Percentiles rank a stretch among this genome's conserved stretches.
These are phyloP conservation scores for Vigna hirtella DNA, from an alignment of 306 rosid genomes.

Conservation along the genomic window DNA sequence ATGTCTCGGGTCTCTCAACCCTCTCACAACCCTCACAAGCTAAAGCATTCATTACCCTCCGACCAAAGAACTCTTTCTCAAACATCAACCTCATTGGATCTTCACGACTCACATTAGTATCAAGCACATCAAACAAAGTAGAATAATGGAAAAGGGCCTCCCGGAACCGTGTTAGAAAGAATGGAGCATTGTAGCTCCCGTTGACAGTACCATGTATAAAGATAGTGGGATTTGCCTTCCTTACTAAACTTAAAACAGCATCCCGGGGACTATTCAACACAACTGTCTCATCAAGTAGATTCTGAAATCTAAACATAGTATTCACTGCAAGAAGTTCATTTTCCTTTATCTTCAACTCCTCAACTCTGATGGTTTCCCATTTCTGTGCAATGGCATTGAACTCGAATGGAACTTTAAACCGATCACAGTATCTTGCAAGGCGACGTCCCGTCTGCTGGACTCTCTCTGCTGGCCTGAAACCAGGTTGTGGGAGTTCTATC, in stretches of 20 bases:
- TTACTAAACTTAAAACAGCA: constrained; percentile 61
- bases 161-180: constrained; percentile 71
- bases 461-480: constrained; percentile 48
- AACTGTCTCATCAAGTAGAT: constrained; percentile 71
- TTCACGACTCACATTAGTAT: constrained; percentile 50
- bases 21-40: constrained; percentile 75
- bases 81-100: constrained; percentile 60
- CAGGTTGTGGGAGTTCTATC: constrained; percentile 66
- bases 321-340: constrained; percentile 64
- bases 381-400: constrained; percentile 67
- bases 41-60: constrained; percentile 58
- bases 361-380: constrained; percentile 64
- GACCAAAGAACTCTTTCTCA: constrained; percentile 65
- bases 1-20: constrained; percentile 47
- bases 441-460: constrained; percentile 56
- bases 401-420: constrained; percentile 58
- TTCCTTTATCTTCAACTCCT: constrained; percentile 58
- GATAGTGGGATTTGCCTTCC: constrained; percentile 55
- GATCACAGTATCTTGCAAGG: constrained; percentile 60
- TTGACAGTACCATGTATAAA: constrained; percentile 54
- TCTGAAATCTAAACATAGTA: constrained; percentile 52
- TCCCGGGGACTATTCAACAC: constrained; percentile 61
- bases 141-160: constrained; percentile 75
- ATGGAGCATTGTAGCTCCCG: constrained; percentile 68
- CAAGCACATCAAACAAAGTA: constrained; percentile 64